Base-by-base conservation (phyloP, 1,284 basidiomycete species). In the Neotropicomus parvogracilis region DNA sequence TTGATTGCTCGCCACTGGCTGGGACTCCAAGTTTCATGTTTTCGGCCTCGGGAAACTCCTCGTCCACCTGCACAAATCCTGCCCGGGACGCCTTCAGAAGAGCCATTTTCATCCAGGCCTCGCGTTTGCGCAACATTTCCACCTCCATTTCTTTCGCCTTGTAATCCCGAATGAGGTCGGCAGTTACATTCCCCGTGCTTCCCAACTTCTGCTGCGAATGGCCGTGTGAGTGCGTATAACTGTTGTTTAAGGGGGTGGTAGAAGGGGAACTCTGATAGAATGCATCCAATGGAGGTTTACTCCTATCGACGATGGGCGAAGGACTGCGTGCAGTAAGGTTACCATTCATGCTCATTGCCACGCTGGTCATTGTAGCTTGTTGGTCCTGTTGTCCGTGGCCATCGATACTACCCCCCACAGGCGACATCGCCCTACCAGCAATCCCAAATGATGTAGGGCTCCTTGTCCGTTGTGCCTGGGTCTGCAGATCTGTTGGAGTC, bases 81-180 rank as follows among this genome's bases (percentile, higher is more conserved):
- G 88, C 78, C 49, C 85, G 81, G 27, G 81, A 76, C 0, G 95
- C 94, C 59, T 87, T 83, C 8, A 75, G 70, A 40, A 98, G 72
- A 6, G 90, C 86, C 34, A 88, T 84, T 64, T 83, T 86, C 81
- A 97, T 86, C 84, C 95, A 97, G 21, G 75, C 74, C 70, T 94
- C 86, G 54, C 90, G 81, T 61, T 83, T 85, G 74, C 80, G 85
- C 59, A 88, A 68, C 29, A 74, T 73, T 55, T 95, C 92, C 28
- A 94, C 65, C 62, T 95, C 94, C 26, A 77, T 73, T 57, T 94
- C 91, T 62, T 86, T 91, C 21, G 78, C 75, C 67, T 88, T 91
- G 49, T 92, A 69, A 57, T 92, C 89, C 31, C 81, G 76, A 41
- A 90, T 70, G 49, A 91, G 67, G 63, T 94, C 90, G 7, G 82